Percentiles rank a stretch among this genome's conserved stretches.
phyloP scores from a whole-genome alignment of 2,329 filamentous ascomycete species.

The Hypoxylon sp. region DNA sequence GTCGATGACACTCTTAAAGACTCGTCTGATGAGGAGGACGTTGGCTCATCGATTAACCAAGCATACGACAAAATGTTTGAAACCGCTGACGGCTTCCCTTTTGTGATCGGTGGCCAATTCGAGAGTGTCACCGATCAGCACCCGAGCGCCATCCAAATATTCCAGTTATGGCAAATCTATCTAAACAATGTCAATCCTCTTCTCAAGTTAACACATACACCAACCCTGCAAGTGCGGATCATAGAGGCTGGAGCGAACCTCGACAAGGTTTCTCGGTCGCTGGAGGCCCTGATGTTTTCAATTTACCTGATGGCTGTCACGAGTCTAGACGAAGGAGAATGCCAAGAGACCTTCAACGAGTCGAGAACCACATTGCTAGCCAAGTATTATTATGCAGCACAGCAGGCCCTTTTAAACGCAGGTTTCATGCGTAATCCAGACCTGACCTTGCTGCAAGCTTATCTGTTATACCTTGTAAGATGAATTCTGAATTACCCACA shows the following conservation, averaged over 20 bases:
- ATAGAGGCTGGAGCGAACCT: constrained; percentile 73
- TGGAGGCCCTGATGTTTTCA: constrained; percentile 78
- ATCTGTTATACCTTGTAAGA: constrained; percentile 74
- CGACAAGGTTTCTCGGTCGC: constrained; percentile 66
- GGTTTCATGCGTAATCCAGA: constrained; percentile 77
- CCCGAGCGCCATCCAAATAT: constrained; percentile 71
- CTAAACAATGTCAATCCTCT: constrained; percentile 79
- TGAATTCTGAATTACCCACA: neutral
- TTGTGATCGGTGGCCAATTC: constrained; percentile 65
- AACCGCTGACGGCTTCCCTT: constrained; percentile 70
- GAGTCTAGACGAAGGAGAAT: constrained; percentile 70
- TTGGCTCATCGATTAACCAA: constrained; percentile 69
- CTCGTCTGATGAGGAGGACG: constrained; percentile 69
- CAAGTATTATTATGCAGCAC: constrained; percentile 70
- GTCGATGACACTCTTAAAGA: constrained; percentile 65
- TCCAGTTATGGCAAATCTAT: constrained; percentile 78
- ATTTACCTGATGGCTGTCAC: constrained; percentile 73
- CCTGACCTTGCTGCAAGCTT: constrained; percentile 76
- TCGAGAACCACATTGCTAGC: constrained; percentile 65
- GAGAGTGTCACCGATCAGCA: constrained; percentile 64
- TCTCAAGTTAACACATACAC: constrained; percentile 77
- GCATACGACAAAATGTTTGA: constrained; percentile 73
- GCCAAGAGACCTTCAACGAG: constrained; percentile 66
- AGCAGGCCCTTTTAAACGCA: constrained; percentile 76
- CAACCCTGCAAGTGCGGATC: constrained; percentile 74